phyloP scores from a whole-genome alignment of 2,329 filamentous ascomycete genomes.

The Fusarium sp. region DNA sequence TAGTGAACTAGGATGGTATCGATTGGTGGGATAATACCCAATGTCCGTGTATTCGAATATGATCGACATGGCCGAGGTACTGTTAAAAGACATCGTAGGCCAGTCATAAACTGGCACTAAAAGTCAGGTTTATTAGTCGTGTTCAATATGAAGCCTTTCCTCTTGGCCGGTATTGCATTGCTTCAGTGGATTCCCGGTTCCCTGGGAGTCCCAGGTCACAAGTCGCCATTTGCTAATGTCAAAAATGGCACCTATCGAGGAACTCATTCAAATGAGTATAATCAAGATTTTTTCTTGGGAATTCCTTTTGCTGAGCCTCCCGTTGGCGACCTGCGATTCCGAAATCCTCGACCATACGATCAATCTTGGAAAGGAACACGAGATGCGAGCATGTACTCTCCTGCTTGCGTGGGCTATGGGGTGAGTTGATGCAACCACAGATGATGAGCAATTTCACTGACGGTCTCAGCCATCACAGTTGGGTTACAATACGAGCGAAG shows the following conservation, averaged over 20 bases:
- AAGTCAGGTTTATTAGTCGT: not conserved
- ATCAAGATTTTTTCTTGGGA: slow-evolving; percentile 63
- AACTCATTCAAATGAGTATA: slow-evolving; percentile 51
- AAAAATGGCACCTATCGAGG: slow-evolving; percentile 61
- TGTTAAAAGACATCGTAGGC: not conserved
- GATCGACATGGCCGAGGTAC: not conserved
- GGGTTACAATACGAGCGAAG: not conserved
- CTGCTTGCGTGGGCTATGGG: slow-evolving; percentile 25
- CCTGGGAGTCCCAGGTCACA: not conserved
- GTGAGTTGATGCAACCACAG: not conserved
- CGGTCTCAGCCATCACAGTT: not conserved
- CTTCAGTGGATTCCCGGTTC: not conserved
- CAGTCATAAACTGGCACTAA: not conserved
- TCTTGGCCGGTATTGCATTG: not conserved
- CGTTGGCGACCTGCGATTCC: slow-evolving; percentile 63
- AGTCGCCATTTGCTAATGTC: not conserved
- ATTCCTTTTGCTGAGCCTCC: slow-evolving; percentile 65
- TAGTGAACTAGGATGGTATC: not conserved
- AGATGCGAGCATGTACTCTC: slow-evolving; percentile 51
- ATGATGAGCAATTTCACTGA: not conserved
- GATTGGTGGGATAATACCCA: not conserved
- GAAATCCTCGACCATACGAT: slow-evolving; percentile 60
- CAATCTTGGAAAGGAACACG: slow-evolving; percentile 52
- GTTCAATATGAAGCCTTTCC: not conserved
- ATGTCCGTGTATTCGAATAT: not conserved